Conservation (phyloP, 495 filamentous ascomycete genomes). For the Aspergillus avenaceus region DNA sequence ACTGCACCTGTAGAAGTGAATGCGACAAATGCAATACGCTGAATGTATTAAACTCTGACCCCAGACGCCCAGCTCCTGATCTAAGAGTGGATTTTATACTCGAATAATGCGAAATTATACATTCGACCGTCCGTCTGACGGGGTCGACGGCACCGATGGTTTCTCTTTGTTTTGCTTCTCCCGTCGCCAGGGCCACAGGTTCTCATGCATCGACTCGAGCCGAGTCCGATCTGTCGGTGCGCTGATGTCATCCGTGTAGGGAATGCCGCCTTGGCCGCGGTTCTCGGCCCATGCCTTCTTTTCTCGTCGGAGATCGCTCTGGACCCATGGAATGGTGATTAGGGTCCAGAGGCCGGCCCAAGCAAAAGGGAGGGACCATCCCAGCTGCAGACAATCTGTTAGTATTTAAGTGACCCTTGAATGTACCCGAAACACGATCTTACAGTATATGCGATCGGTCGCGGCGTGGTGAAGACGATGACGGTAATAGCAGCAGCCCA, state of each 20-base stretch:
- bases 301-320: conserved; percentile 57
- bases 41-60: too few species aligned
- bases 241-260: conserved; percentile 35
- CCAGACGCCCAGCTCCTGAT: too few species aligned
- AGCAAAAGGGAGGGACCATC: conserved; percentile 67
- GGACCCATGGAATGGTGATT: conserved; percentile 67
- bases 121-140: conserved; percentile 1
- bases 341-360: conserved; percentile 65
- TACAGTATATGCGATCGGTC: conserved; percentile 69
- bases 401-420: conserved; percentile 3
- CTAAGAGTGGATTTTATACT: too few species aligned
- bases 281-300: conserved; percentile 55
- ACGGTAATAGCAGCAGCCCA: conserved; percentile 54
- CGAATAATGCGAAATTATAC: too few species aligned
- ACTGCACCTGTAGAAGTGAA: too few species aligned
- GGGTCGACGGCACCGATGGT: not conserved
- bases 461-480: conserved; percentile 57
- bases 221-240: conserved; percentile 39
- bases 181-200: conserved; percentile 28
- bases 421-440: conserved; percentile 18
- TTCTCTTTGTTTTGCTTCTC: conserved; percentile 19
- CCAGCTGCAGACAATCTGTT: conserved; percentile 22
- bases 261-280: conserved; percentile 34
- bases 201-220: conserved; percentile 34
- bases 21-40: not conserved